Percentiles rank a stretch among this genome's conserved stretches.
Evolutionary conservation across 2,329 filamentous ascomycete genomes (phyloP).

Genomic region (Cladosporium sp.): DNA sequence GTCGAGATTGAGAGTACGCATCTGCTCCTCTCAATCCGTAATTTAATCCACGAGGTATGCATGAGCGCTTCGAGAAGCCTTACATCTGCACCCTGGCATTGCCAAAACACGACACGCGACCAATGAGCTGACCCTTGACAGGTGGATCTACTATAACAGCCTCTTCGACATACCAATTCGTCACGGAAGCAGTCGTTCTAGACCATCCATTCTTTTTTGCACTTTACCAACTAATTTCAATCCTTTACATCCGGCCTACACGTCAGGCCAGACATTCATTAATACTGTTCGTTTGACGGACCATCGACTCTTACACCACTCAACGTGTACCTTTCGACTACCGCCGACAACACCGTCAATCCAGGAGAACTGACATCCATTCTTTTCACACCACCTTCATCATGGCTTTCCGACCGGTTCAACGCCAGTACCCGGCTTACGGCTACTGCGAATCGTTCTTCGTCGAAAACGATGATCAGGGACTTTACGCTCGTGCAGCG

Average conservation of each 20-base stretch:
- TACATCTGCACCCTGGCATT: constrained; percentile 24
- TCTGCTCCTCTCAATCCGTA: constrained; percentile 41
- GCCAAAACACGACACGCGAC: constrained; percentile 28
- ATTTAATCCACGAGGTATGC: constrained; percentile 54
- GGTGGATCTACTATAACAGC: constrained; percentile 42
- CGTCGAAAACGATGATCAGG: constrained; percentile 62
- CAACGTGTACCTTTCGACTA: constrained; percentile 27
- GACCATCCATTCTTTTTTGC: constrained; percentile 44
- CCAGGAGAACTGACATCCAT: constrained; percentile 51
- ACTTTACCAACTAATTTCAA: constrained; percentile 59
- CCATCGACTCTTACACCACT: constrained; percentile 43
- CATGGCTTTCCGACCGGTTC: constrained; percentile 56
- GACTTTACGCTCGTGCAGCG: constrained; percentile 58
- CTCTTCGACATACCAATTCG: constrained; percentile 29
- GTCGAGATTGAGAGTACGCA: constrained; percentile 25
- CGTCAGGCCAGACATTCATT: constrained; percentile 54
- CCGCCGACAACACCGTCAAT: constrained; percentile 35
- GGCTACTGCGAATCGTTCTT: constrained; percentile 70
- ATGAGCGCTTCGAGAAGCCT: constrained; percentile 29
- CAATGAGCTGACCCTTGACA: constrained; percentile 37
- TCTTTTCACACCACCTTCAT: constrained; percentile 42
- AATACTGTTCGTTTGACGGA: constrained; percentile 44
- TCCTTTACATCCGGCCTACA: constrained; percentile 53
- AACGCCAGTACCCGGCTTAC: constrained; percentile 50
- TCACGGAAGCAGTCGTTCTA: constrained; percentile 34